A percentile compares a stretch with the other conserved stretches of the same genome.
Evolutionary conservation across 345 rosid genomes (phyloP).

Genomic region (Citrus unshiu): DNA sequence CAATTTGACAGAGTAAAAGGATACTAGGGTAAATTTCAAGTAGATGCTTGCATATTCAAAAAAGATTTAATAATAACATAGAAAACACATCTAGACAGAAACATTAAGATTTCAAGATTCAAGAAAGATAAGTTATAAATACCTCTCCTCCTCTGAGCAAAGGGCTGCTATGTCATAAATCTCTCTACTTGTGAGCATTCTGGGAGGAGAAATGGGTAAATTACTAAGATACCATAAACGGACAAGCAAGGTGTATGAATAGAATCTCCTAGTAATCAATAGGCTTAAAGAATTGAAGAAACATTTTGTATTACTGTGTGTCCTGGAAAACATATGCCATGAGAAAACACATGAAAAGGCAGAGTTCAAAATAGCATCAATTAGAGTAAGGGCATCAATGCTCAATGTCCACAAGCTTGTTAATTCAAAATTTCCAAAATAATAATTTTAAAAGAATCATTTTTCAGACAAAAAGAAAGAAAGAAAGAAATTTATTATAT

Average conservation of each 20-base stretch:
- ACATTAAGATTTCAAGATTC: background rate
- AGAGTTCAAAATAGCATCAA: background rate
- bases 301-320: background rate
- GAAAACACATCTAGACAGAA: background rate
- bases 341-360: background rate
- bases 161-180: conserved; percentile 87
- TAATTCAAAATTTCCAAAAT: background rate
- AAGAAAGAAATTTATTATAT: background rate
- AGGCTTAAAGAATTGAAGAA: background rate
- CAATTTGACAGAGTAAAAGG: background rate
- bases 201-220: conserved; percentile 22
- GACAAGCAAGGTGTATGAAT: background rate
- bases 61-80: background rate
- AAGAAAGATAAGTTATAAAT: conserved; percentile 1
- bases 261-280: background rate
- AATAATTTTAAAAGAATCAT: background rate
- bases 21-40: background rate
- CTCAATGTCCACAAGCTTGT: too few relatives aligned
- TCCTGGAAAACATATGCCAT: background rate
- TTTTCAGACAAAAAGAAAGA: background rate
- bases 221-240: background rate
- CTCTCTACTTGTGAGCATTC: conserved; percentile 61
- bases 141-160: conserved; percentile 78
- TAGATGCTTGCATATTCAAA: background rate
- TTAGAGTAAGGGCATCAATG: background rate